phyloP scores from a whole-genome alignment of 2,329 filamentous ascomycete species.

The Boeremia lycopersici region DNA sequence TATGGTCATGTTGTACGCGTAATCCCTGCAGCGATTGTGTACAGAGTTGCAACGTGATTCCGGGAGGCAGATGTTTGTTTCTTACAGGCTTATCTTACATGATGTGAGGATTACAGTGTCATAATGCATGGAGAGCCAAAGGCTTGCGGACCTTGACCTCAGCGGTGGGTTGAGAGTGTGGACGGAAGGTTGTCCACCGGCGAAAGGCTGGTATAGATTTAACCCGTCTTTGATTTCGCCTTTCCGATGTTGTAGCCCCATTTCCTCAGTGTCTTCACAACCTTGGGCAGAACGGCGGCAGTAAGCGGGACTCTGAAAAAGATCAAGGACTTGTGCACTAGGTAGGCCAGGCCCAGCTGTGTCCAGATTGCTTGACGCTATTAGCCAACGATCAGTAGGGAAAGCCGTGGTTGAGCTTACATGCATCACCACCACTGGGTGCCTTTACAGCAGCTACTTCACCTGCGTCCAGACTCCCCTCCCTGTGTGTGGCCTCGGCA shows the following conservation, averaged over 20 bases:
- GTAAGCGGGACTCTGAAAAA: conserved; percentile 94
- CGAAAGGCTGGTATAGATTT: neutral
- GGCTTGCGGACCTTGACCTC: neutral
- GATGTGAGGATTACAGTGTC: conserved; percentile 9
- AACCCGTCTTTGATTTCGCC: conserved; percentile 54
- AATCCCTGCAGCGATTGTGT: neutral
- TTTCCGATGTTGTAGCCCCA: conserved; percentile 98
- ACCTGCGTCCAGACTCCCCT: conserved; percentile 56
- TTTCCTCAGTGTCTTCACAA: conserved; percentile 83
- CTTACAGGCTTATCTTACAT: conserved; percentile 19
- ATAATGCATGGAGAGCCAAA: conserved; percentile 14
- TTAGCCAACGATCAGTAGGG: neutral
- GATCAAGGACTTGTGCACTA: conserved; percentile 97
- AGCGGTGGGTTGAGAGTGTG: neutral
- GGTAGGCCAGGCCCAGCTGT: conserved; percentile 90
- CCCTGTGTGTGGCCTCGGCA: conserved; percentile 36
- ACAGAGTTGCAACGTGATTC: neutral
- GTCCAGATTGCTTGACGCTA: conserved; percentile 69
- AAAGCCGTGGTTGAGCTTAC: conserved; percentile 59
- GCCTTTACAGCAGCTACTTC: conserved; percentile 65
- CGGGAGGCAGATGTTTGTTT: neutral
- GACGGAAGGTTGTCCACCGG: neutral
- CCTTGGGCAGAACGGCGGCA: conserved; percentile 86
- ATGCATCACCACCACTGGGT: conserved; percentile 68
- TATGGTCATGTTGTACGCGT: neutral